These are phyloP conservation scores for Fusarium stilboides DNA, from an alignment of 2,329 filamentous ascomycete genomes.

Conservation along the genomic window DNA sequence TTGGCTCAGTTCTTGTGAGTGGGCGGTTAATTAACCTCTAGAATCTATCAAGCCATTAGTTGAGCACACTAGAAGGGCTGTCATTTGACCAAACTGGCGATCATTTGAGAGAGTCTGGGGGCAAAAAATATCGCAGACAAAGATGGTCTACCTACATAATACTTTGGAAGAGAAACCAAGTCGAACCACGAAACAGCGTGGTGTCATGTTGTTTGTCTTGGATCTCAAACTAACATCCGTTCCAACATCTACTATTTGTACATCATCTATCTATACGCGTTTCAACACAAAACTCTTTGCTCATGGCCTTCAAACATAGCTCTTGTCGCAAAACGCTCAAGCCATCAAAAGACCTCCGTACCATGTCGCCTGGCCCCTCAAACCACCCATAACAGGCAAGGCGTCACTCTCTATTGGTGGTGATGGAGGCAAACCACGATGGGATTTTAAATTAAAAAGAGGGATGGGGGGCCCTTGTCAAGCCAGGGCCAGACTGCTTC, in stretches of 20 bases:
- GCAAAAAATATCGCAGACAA: conserved; percentile 18
- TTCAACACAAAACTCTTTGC: conserved; percentile 25
- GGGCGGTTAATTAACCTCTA: conserved; percentile 30
- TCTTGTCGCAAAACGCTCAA: conserved; percentile 21
- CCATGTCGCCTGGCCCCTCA: conserved; percentile 20
- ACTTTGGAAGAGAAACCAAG: neutral
- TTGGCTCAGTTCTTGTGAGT: conserved; percentile 21
- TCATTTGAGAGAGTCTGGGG: conserved; percentile 18
- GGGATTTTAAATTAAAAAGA: conserved; percentile 45
- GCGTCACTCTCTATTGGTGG: conserved; percentile 29
- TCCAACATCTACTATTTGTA: conserved; percentile 5
- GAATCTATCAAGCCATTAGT: conserved; percentile 25
- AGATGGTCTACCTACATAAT: neutral
- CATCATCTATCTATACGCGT: conserved; percentile 3
- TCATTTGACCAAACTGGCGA: conserved; percentile 35
- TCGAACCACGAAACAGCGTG: conserved; percentile 3
- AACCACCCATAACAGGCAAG: conserved; percentile 35
- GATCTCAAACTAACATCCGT: neutral
- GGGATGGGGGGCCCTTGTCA: conserved; percentile 31
- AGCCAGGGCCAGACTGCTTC: conserved; percentile 24
- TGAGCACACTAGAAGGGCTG: conserved; percentile 6
- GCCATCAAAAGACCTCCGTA: conserved; percentile 2
- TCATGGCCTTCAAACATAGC: conserved; percentile 15
- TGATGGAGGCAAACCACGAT: conserved; percentile 36
- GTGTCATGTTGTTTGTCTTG: neutral